A percentile compares a stretch with the other conserved stretches of the same genome.
Evolutionary conservation across 139 green algal genomes (phyloP).

Genomic region (Yamagishiella unicocca): DNA sequence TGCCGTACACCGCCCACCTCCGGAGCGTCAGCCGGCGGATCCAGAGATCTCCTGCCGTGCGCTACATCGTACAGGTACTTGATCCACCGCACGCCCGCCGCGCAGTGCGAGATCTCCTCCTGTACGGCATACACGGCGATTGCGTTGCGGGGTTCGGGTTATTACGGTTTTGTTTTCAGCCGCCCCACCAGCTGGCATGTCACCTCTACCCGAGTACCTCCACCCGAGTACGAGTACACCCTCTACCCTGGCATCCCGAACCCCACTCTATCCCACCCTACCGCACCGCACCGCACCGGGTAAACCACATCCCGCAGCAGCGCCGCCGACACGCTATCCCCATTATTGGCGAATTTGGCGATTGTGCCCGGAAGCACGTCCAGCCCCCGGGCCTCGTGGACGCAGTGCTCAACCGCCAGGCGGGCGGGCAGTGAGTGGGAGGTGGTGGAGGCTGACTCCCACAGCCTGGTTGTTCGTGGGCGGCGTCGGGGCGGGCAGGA

Average conservation of each 20-base stretch:
- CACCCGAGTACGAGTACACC: too few species aligned
- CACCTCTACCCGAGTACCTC: too few species aligned
- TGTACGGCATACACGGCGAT: too few species aligned
- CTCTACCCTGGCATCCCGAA: too few species aligned
- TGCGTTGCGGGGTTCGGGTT: too few species aligned
- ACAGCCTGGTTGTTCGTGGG: constrained; percentile 64
- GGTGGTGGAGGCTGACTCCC: constrained; percentile 85
- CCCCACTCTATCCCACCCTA: too few species aligned
- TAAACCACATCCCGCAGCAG: constrained; percentile 86
- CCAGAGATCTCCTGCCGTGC: not conserved
- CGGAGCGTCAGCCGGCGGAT: too few species aligned
- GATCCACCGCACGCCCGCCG: constrained; percentile 88
- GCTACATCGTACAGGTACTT: constrained; percentile 72
- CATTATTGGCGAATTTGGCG: constrained; percentile 74
- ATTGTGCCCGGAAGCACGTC: constrained; percentile 95
- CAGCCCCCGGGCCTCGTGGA: constrained; percentile 90
- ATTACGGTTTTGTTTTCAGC: too few species aligned
- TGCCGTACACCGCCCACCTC: too few species aligned
- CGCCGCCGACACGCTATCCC: constrained; percentile 75
- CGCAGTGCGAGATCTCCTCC: constrained; percentile 94
- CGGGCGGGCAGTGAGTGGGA: constrained; percentile 77
- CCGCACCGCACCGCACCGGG: constrained; percentile 50
- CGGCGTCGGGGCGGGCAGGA: too few species aligned
- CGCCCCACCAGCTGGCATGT: too few species aligned
- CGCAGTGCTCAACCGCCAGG: constrained; percentile 93